Evolutionary conservation across 2,329 filamentous ascomycete genomes (phyloP), one percentile per base, ranked within the genome.

Genomic region (Fusarium concolor): DNA sequence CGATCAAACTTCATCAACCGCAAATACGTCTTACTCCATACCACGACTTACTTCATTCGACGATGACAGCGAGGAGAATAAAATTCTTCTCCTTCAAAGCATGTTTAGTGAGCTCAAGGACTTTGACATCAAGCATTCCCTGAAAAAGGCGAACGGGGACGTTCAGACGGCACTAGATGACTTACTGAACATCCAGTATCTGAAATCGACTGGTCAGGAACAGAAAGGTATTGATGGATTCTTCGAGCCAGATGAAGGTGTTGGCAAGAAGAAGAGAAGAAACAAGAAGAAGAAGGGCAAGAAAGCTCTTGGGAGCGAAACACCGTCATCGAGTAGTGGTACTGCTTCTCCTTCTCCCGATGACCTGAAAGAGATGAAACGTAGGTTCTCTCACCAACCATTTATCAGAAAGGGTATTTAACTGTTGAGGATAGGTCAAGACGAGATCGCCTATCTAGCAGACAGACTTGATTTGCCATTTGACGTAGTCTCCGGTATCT

Each of bases 181-280:
- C 60, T 82, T 98, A 14, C 85, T 97, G 31, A 96, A 92, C 68
- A 84, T 93, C 15, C 88, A 92, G 20, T 93, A 90, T 74, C 89
- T 97, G 6, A 88, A 93, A 59, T 88, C 93, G 57, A 85, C 83
- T 2, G 86, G 86, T 1, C 83, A 87, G 54, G 82, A 86, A 2
- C 81, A 84, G 2, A 95, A 92, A 75, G 92, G 94, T 0, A 83
- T 97, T n/a, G 93, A 97, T 59, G 93, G 87, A 0, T 97, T 97
- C 75, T 89, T 87, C 22, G 84, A 87, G 38, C 84, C 85, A 0
- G 84, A 88, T 17, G 79, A 83, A 17, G 77, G 79, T 1, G 76
- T 76, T 2, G 74, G 65, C 28, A 83, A 81, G 62, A 77, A 75
- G 33, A 85, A 81, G 67, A 79, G 74, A 59, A 78, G 70, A 24